phyloP scores from a whole-genome alignment of 805 yeast genomes.

The Limtongia smithiae region DNA sequence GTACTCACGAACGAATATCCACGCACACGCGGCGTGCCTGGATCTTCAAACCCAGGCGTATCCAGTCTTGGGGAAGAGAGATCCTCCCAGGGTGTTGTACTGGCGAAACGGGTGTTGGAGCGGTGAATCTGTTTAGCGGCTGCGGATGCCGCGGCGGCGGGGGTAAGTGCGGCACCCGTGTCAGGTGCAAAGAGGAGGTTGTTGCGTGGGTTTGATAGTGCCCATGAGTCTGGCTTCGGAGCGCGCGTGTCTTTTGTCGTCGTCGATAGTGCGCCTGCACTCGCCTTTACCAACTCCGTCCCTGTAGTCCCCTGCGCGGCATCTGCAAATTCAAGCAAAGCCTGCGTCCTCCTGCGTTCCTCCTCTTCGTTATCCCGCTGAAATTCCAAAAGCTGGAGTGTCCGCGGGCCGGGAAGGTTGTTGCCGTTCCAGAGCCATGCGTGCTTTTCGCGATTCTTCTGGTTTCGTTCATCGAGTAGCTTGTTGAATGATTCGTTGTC shows the following conservation, averaged over 20 bases:
- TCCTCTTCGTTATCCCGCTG: not conserved
- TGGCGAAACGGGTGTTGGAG: constrained; percentile 14
- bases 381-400: constrained; percentile 1
- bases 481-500: constrained; percentile 34
- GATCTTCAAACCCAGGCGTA: not conserved
- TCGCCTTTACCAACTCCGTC: not conserved
- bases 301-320: too few relatives aligned
- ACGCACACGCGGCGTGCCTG: constrained; percentile 10
- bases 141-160: not conserved
- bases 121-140: constrained; percentile 11
- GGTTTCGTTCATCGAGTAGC: constrained; percentile 30
- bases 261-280: not conserved
- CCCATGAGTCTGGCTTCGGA: constrained; percentile 11
- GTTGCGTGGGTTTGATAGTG: constrained; percentile 9
- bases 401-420: constrained; percentile 9
- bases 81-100: constrained; percentile 1
- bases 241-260: constrained; percentile 8
- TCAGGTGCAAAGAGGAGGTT: constrained; percentile 15
- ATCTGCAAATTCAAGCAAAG: not conserved
- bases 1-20: constrained; percentile 23
- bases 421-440: constrained; percentile 31
- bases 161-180: not conserved
- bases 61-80: not conserved
- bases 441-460: constrained; percentile 22
- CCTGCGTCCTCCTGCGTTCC: not conserved